These are phyloP conservation scores for Eimeria acervulina DNA, from an alignment of 169 alveolate genomes.

Conservation along the genomic window DNA sequence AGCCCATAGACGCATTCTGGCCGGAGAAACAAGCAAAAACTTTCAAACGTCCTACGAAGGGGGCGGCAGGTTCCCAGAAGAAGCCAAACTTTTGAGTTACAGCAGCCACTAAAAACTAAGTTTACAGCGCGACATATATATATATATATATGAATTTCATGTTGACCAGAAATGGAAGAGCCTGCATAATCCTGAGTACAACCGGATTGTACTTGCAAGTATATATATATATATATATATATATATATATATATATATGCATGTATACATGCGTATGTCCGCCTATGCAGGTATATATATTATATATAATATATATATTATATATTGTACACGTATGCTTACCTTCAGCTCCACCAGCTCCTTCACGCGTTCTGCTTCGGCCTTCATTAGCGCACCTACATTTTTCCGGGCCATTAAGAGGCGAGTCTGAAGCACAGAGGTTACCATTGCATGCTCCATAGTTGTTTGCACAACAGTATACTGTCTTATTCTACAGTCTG, in stretches of 20 bases:
- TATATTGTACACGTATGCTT: background rate
- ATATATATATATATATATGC: no score
- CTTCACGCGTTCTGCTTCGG: background rate
- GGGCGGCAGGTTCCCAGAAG: background rate
- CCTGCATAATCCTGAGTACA: no score
- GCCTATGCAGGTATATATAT: no score
- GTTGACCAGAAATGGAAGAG: no score
- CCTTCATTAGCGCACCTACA: slow-evolving; percentile 1
- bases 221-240: no score
- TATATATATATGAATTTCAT: no score
- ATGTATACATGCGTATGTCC: background rate
- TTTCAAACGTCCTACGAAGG: background rate
- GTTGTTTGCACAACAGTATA: background rate
- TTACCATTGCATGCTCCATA: background rate
- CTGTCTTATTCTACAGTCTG: no score
- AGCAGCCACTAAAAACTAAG: background rate
- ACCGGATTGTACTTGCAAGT: no score
- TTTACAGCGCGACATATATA: no score
- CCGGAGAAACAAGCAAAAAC: background rate
- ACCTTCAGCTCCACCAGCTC: background rate
- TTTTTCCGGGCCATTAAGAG: slow-evolving; percentile 33
- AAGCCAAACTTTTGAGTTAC: background rate
- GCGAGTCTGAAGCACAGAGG: slow-evolving; percentile 15
- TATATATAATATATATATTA: no score
- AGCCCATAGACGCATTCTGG: background rate